Base-by-base conservation (phyloP, 371 early-diverging fungal species). In the Saksenaea oblongispora region DNA sequence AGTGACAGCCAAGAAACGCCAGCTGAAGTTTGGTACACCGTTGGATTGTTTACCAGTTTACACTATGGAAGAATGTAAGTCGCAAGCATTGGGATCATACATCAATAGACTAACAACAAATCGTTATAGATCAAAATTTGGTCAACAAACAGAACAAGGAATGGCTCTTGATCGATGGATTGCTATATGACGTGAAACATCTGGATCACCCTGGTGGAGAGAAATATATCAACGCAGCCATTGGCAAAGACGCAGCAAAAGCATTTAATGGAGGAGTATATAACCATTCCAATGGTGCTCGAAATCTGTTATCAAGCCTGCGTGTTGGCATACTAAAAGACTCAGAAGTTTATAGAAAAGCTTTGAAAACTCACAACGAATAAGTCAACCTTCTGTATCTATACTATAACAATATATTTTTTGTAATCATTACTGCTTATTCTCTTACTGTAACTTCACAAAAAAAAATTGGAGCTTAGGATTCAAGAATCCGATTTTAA, bases 201-300 rank as follows among this genome's bases (percentile, higher is more conserved):
- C 98, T 98, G 74, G 89, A 95, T 54, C 98, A 98, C 66, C 98
- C 98, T 22, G 96, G 95, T 58, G 97, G 97, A 64, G 86, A 82
- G 55, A 86, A 89, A 56, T 90, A 92, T 63, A 70, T 97, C 64
- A 83, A 84, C 47, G 73, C 85, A 28, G 84, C 83, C 59, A 70
- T 94, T 34, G 97, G 97, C 59, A 89, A 91, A 71, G 95, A 97
- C 67, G 88, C 91, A 82, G 91, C 94, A 14, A 82, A 82, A 11
- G 78, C 91, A 0, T 96, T 97, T 76, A 93, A 94, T 61, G 97
- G 97, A 53, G 92, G 90, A 54, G 84, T 95, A 54, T 95, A 96
- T 73, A 86, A 93, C 74, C 90, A 90, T 72, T 87, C 88, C 58
- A 92, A 92, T 65, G 92, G 89, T 36, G 94, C 94, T 11, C 87